Evolutionary conservation across 2,329 filamentous ascomycete genomes (phyloP).

Genomic region (Herpotrichia juniperi): DNA sequence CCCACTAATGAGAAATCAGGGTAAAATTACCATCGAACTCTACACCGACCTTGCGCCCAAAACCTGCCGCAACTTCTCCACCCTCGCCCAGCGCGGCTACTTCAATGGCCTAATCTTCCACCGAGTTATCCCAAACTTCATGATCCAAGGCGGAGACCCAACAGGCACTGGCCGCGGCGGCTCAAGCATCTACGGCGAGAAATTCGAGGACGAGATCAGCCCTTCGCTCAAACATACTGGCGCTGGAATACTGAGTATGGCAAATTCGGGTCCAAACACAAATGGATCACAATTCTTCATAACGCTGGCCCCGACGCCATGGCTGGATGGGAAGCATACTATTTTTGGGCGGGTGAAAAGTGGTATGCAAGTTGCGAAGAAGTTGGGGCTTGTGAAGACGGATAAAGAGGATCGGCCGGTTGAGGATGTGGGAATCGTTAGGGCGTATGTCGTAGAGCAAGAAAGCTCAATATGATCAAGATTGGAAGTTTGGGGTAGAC

Average conservation of each 20-base stretch:
- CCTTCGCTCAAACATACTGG: slow-evolving; percentile 84
- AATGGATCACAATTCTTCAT: slow-evolving; percentile 98
- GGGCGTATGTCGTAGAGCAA: slow-evolving; percentile 71
- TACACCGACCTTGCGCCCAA: slow-evolving; percentile 88
- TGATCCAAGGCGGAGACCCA: slow-evolving; percentile 94
- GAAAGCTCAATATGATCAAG: slow-evolving; percentile 50
- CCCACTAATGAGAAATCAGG: slow-evolving; percentile 56
- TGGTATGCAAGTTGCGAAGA: slow-evolving; percentile 82
- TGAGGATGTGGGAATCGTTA: slow-evolving; percentile 81
- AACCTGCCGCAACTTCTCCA: slow-evolving; percentile 86
- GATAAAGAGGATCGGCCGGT: slow-evolving; percentile 78
- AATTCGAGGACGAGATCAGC: slow-evolving; percentile 91
- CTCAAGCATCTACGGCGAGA: slow-evolving; percentile 86
- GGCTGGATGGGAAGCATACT: slow-evolving; percentile 96
- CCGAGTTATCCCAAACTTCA: slow-evolving; percentile 94
- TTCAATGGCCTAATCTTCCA: slow-evolving; percentile 89
- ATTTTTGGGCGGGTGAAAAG: slow-evolving; percentile 91
- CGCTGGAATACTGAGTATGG: slow-evolving; percentile 94
- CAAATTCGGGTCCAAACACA: slow-evolving; percentile 89
- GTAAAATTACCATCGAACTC: slow-evolving; percentile 84
- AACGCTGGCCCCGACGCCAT: slow-evolving; percentile 90
- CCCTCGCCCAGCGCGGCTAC: slow-evolving; percentile 81
- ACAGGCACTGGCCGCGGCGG: slow-evolving; percentile 93
- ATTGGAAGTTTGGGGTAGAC: too few relatives aligned
- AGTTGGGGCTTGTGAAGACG: slow-evolving; percentile 88